Evolutionary conservation across 805 yeast species (phyloP), one percentile per base, ranked within the genome.

Genomic region (Zygosaccharomyces lentus): DNA sequence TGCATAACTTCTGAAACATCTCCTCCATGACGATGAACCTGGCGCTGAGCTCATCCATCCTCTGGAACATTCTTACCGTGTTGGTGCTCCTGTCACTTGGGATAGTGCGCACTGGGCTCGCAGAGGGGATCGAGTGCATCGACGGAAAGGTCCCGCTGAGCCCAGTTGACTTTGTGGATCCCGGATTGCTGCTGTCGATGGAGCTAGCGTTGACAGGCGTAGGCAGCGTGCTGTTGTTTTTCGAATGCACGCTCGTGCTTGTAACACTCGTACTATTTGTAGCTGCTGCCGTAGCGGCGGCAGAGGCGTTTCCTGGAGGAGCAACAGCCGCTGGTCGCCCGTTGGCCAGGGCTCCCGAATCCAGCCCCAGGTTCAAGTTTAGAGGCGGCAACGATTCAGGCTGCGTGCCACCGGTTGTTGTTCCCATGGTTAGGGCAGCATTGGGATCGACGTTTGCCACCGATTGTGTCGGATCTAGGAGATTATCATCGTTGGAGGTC

Each of bases 1-100:
- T 48, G 15, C 59, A 51, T 5, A 65, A 40, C 19, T 56, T 55
- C 26, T 56, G 52, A 16, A 65, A 57, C 49, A 58, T 55, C 43
- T 61, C 62, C 32, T 65, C 69, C 66, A 64, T 55, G 7, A 51
- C 53, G 1, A 59, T 56, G 43, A 63, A 43, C 34, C 68, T 51
- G 3, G 60, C 62, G 21, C 63, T 54, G 24, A 64, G 45, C 24
- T 64, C 68, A 38, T 62, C 67, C 63, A 64, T 54, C 35, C 67
- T 54, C 49, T 64, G 68, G 37, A 56, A 61, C 41, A 62, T 50
- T 41, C 61, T 51, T 13, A 61, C 51, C 26, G 47, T 49, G 45
- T 45, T 52, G 13, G 53, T 48, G 19, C 52, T 46, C 10, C 41
- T 23, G 13, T 47, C 52, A 26, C 32, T 41, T 8, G 45, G 41